phyloP scores from a whole-genome alignment of 306 rosid species.

The Ziziphus jujuba region DNA sequence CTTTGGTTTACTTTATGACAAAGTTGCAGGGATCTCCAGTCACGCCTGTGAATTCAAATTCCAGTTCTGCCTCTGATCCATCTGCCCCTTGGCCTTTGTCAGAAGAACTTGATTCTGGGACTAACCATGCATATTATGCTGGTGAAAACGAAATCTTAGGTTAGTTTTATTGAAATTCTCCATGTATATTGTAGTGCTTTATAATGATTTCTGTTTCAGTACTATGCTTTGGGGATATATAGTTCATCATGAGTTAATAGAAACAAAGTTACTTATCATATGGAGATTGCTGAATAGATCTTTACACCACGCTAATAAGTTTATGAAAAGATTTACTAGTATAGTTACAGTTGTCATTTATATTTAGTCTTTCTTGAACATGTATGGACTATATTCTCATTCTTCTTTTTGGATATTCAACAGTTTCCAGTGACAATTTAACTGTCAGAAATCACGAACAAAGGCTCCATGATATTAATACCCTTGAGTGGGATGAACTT shows the following conservation, averaged over 20 bases:
- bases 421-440: conserved; percentile 47
- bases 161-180: conserved; percentile 26
- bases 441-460: conserved; percentile 53
- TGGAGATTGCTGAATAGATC: background rate
- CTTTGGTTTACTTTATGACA: conserved; percentile 35
- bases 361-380: conserved; percentile 23
- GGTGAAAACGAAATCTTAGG: conserved; percentile 51
- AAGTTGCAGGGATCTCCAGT: conserved; percentile 76
- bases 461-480: conserved; percentile 85
- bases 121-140: conserved; percentile 40
- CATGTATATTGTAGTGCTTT: background rate
- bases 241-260: background rate
- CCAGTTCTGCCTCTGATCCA: conserved; percentile 69
- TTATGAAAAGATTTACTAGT: background rate
- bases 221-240: too few species aligned
- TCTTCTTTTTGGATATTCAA: conserved; percentile 29
- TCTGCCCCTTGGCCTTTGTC: conserved; percentile 54
- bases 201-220: too few species aligned
- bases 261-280: conserved; percentile 1
- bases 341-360: conserved; percentile 8
- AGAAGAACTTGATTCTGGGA: conserved; percentile 78
- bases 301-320: background rate
- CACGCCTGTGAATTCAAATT: conserved; percentile 69
- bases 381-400: conserved; percentile 21
- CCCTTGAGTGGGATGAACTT: conserved; percentile 98